phyloP scores from a whole-genome alignment of 805 yeast genomes.

The Wickerhamiella hasegawae region DNA sequence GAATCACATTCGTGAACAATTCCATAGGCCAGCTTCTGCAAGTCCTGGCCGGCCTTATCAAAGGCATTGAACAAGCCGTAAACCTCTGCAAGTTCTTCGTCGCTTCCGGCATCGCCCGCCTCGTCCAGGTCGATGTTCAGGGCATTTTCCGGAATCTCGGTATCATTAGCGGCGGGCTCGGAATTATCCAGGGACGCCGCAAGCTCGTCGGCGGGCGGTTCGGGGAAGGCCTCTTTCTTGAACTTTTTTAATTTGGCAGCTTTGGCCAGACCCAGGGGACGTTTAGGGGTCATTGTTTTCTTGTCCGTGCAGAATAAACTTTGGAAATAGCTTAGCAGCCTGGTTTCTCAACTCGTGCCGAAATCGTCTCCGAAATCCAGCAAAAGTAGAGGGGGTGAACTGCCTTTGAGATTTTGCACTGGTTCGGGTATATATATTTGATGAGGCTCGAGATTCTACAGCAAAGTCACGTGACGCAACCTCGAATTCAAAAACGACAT shows the following conservation, averaged over 20 bases:
- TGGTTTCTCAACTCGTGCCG: no score
- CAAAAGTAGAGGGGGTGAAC: no score
- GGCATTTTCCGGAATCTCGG: slow-evolving; percentile 21
- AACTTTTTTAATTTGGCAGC: slow-evolving; percentile 32
- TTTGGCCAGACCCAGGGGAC: slow-evolving; percentile 52
- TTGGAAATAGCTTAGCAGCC: no score
- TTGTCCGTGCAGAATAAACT: no score
- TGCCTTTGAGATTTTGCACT: no score
- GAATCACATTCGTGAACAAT: slow-evolving; percentile 87
- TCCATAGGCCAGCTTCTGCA: slow-evolving; percentile 34
- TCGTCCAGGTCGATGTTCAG: slow-evolving; percentile 54
- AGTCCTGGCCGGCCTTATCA: slow-evolving; percentile 35
- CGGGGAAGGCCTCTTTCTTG: slow-evolving; percentile 1
- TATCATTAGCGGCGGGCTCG: slow-evolving; percentile 5
- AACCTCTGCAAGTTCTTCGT: slow-evolving; percentile 68
- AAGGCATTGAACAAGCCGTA: slow-evolving; percentile 58
- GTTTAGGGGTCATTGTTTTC: slow-evolving; percentile 45
- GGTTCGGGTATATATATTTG: no score
- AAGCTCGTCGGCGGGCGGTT: slow-evolving; percentile 3
- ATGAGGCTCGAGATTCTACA: no score
- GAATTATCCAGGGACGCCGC: no score
- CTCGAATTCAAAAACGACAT: no score
- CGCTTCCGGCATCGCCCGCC: slow-evolving; percentile 39
- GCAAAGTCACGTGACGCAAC: no score
- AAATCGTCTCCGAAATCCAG: no score